A percentile compares a stretch with the other conserved stretches of the same genome.
Conservation (phyloP, 1,284 basidiomycete genomes). For the Peniophora sp. region DNA sequence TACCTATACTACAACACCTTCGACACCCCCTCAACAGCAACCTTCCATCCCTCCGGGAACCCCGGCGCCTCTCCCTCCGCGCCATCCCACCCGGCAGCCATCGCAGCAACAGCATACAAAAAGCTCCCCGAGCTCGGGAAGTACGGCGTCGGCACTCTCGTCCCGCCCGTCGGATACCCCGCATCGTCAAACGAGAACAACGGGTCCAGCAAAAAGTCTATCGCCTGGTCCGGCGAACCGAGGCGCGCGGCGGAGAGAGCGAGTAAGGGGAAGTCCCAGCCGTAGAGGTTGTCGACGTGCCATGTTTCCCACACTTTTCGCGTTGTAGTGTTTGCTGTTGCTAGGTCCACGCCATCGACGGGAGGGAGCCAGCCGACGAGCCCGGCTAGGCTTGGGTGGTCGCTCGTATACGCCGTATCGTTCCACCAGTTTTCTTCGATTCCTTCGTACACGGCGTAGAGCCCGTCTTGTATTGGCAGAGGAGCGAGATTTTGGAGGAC, state of each 20-base stretch:
- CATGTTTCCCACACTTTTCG: conserved; percentile 47
- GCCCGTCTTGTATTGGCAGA: conserved; percentile 39
- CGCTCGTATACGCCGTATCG: conserved; percentile 40
- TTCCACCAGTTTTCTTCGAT: conserved; percentile 46
- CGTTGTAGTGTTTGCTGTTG: conserved; percentile 38
- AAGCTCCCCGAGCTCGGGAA: conserved; percentile 50
- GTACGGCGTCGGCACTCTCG: conserved; percentile 51
- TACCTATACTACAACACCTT: not conserved
- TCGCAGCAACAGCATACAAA: conserved; percentile 46
- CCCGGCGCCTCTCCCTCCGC: conserved; percentile 33
- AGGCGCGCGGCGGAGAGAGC: conserved; percentile 54
- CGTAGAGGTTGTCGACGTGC: conserved; percentile 51
- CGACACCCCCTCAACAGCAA: conserved; percentile 29
- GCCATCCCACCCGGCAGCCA: conserved; percentile 51
- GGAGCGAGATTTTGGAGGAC: conserved; percentile 40
- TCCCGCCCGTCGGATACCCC: conserved; percentile 53
- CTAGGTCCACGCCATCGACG: conserved; percentile 37
- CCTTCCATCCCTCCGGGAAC: conserved; percentile 42
- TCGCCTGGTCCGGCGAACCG: conserved; percentile 37
- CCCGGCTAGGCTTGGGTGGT: conserved; percentile 51
- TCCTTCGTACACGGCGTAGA: conserved; percentile 50
- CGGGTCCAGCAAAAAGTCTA: conserved; percentile 49
- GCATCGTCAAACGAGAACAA: conserved; percentile 51
- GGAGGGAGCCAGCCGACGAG: conserved; percentile 51
- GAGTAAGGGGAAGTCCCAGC: conserved; percentile 59